These are phyloP conservation scores for Talaromyces atroroseus DNA, from an alignment of 2,329 filamentous ascomycete species.

Conservation along the genomic window DNA sequence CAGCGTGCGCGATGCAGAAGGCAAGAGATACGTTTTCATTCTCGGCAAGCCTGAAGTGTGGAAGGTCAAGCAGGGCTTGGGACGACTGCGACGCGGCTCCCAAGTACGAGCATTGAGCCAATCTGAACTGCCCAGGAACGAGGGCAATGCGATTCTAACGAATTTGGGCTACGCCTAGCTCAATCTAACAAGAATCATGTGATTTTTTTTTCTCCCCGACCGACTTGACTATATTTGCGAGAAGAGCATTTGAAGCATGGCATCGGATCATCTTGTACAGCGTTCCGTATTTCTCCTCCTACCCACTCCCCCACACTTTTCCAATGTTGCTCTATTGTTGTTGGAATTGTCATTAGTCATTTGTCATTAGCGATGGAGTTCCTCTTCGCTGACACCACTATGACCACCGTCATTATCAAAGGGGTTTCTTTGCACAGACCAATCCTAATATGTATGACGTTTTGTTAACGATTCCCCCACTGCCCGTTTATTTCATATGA, in stretches of 20 bases:
- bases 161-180: constrained; percentile 34
- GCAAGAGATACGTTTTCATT: constrained; percentile 58
- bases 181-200: background rate
- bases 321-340: background rate
- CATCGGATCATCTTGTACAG: background rate
- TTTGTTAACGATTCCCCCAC: constrained; percentile 9
- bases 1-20: constrained; percentile 54
- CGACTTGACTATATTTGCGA: background rate
- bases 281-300: too few relatives aligned
- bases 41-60: constrained; percentile 55
- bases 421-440: constrained; percentile 11
- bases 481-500: background rate
- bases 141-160: constrained; percentile 36
- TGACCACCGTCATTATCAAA: constrained; percentile 1
- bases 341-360: background rate
- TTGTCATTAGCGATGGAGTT: background rate
- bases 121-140: constrained; percentile 45
- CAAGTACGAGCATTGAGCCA: constrained; percentile 52
- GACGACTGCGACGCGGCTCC: constrained; percentile 51
- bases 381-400: constrained; percentile 2
- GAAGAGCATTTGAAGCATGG: constrained; percentile 9
- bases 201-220: background rate
- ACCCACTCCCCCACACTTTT: background rate
- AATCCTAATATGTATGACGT: constrained; percentile 1
- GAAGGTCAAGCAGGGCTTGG: constrained; percentile 57